A percentile compares a stretch with the other conserved stretches of the same genome.
Conservation (phyloP, 2,329 filamentous ascomycete genomes). For the Aspergillus phoenicis region DNA sequence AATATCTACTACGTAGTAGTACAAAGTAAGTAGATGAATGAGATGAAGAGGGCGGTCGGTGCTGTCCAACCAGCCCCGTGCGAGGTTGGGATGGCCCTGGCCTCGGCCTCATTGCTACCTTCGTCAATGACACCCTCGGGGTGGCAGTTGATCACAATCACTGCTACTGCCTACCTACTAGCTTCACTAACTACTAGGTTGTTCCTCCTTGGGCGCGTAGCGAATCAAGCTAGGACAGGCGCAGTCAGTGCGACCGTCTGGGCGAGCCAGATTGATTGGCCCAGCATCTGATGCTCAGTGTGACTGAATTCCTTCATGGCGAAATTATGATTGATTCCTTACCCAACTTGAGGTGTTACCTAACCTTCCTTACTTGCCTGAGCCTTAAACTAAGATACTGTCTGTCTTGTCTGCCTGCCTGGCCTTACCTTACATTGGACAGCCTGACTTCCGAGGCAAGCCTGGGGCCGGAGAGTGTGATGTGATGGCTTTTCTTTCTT, state of each 20-base stretch:
- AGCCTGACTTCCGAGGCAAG: too few species aligned
- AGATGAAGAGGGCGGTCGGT: background rate
- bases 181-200: background rate
- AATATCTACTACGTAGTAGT: too few species aligned
- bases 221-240: background rate
- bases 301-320: background rate
- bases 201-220: slow-evolving; percentile 4
- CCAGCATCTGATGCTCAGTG: slow-evolving; percentile 1
- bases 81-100: background rate
- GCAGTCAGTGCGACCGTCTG: background rate
- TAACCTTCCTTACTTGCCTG: too few species aligned
- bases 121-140: background rate
- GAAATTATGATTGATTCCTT: background rate
- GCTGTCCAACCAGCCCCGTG: background rate
- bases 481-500: too few species aligned
- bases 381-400: background rate
- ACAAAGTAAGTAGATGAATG: too few species aligned
- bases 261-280: background rate
- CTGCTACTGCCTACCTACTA: background rate
- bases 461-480: too few species aligned
- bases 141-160: background rate
- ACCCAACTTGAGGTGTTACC: background rate
- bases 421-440: background rate
- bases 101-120: too few species aligned
- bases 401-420: background rate